Evolutionary conservation across 306 rosid species (phyloP).

Genomic region (Quercus wislizeni): DNA sequence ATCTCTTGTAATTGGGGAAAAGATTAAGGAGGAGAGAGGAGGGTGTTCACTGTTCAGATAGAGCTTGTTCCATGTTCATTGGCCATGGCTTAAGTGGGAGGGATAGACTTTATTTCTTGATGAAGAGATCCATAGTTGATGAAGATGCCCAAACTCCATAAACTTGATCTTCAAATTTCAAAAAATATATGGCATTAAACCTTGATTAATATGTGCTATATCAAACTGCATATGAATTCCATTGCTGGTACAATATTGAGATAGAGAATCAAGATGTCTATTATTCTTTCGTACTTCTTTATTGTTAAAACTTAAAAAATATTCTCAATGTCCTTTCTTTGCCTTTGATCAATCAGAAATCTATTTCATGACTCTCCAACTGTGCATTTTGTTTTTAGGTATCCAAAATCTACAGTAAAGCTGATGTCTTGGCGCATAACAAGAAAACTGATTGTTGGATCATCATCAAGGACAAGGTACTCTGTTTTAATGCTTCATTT

Average conservation of each 20-base stretch:
- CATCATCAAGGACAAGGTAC: conserved; percentile 78
- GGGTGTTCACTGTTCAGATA: background rate
- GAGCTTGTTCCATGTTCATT: background rate
- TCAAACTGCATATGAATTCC: background rate
- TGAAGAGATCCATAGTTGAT: background rate
- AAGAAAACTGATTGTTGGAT: conserved; percentile 92
- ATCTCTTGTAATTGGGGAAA: background rate
- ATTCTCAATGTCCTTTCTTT: background rate
- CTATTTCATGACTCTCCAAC: background rate
- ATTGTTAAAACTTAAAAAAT: background rate
- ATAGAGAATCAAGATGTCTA: background rate
- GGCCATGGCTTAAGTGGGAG: background rate
- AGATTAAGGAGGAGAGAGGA: background rate
- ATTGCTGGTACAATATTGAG: background rate
- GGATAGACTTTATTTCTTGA: background rate
- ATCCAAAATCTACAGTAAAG: conserved; percentile 54
- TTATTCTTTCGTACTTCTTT: background rate
- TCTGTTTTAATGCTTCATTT: conserved; percentile 7
- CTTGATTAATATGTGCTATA: background rate
- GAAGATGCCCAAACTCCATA: background rate
- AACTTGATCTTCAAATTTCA: background rate
- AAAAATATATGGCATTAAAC: background rate
- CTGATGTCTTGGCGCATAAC: conserved; percentile 68
- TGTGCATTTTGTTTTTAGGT: conserved; percentile 38
- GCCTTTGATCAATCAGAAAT: background rate